Base-by-base conservation (phyloP, 495 filamentous ascomycete genomes). In the Aspergillus sparsus region DNA sequence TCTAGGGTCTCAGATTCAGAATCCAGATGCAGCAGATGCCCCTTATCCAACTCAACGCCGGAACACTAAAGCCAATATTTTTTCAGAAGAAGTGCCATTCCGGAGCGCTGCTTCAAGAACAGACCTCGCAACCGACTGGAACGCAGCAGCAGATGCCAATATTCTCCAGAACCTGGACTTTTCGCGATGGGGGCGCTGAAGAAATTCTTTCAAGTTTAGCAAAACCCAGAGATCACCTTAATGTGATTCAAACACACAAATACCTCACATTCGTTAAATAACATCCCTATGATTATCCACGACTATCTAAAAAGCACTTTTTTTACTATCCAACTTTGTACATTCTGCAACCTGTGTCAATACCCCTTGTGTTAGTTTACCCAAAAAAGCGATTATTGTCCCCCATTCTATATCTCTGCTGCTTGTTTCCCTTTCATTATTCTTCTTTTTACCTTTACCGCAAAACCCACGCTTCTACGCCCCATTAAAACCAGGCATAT, bases 11-110 rank as follows among this genome's bases (percentile, higher is more conserved):
- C 77, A 74, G 32, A 64, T 66, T 2, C 69, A 74, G 52, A 65
- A 55, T 33, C 35, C 71, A 1, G 77, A 77, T 50, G 55, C 65
- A 5, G 42, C 69, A 8, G 77, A 80, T 59, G 73, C 70, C 2
- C 66, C 74, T 11, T 79, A 79, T 46, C 72, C 75, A 13, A 70
- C 69, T 18, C 71, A 72, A 41, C 75, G 77, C n/a, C 77, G 77
- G 47, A 79, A 76, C 60, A 80, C 77, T 0, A 77, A 78, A 46
- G 60, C 75, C 46, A 80, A 74, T 34, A 79, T 79, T 33, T 75
- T 74, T 64, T 76, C 73, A 10, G 76, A 79, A 50, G 77, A 80
- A 49, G 36, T 74, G 1, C 70, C 74, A 2, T 60, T 71, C 16
- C 70, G 71, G 32, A 60, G 53, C 34, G 53, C 71, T 21, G 56